Base-by-base conservation (phyloP, 2,329 filamentous ascomycete genomes). In the Alternaria viburni region DNA sequence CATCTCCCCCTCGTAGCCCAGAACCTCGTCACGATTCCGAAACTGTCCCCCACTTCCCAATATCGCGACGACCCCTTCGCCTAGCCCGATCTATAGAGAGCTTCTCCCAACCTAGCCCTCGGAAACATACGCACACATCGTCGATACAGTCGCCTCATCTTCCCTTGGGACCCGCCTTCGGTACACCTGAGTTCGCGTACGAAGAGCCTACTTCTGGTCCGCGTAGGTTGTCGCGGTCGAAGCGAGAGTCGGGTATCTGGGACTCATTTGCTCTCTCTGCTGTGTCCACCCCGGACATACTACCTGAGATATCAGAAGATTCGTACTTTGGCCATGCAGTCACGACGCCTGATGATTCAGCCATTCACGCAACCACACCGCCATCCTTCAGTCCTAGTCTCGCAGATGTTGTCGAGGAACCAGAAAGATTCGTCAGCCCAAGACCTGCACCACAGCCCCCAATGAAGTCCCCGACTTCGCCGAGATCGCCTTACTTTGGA, bases 31-130 rank as follows among this genome's bases (percentile, higher is more conserved):
- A 63, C 5, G 66, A 71, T 23, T 59, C 25, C 63, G 32, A 66
- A 66, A 21, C 47, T 6, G 58, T 55, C 10, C 59, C 63, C 6
- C 68, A 65, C 13, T 66, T 65, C 5, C 59, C 61, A 25, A 46
- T 57, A 28, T 59, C 65, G n/a, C 51, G 62, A 43, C 69, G 63
- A 54, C 54, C 68, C 8, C 69, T 80, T 32, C 74, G 77, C 5
- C 60, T 72, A 26, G 75, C 68, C 28, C 68, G 79, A 49, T 80
- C 79, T 12, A 79, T 84, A 21, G 86, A 87, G 61, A 87, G 86
- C 69, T 87, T 87, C 70, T 87, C 85, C 25, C 83, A 84, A n/a
- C 84, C 85, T 5, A 81, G 78, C 64, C 73, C 78, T 63, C 78
- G 80, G 30, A 77, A 77, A 26, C 75, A 79, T 30, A 79, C 74